Base-by-base conservation (phyloP, 2,329 filamentous ascomycete species). In the Spiromastix sp. region DNA sequence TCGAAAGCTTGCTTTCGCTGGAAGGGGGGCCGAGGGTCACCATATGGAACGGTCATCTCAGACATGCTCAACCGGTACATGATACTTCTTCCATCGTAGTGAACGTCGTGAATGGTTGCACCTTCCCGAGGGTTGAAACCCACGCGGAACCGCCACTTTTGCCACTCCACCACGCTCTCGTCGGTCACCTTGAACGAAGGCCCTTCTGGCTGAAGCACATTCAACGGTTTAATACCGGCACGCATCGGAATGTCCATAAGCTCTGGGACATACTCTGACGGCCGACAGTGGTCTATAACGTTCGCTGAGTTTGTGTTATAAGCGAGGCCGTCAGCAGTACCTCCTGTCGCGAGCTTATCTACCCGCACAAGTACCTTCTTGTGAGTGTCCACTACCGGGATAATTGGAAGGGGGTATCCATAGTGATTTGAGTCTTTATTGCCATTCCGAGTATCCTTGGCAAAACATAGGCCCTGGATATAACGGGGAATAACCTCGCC, bases 71-170 rank as follows among this genome's bases (percentile, higher is more conserved):
- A 56, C 1, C 79, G 68, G 56, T 81, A 78, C 42, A 82, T 65
- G 12, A 82, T 58, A 16, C 68, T 72, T 10, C 77, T 66, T 18
- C 68, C 67, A 41, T 78, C 73, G 48, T 79, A 84, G 43, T 67
- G 65, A 15, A 84, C 57, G 43, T 84, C 76, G 48, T 83, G 76
- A 3, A 85, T 59, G 2, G 79, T 72, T 12, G 72, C 68, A 2
- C 79, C 79, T 54, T 84, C 80, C 2, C 80, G 68, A 30, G 73
- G 69, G 44, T 79, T 84, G 61, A 81, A 83, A 22, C 72, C 71
- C 7, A 85, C 63, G 6, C 77, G 64, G 56, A 85, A 77, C 2
- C 67, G 63, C 78, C 78, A 82, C 44, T 79, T 75, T 50, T 78
- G 71, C 74, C 74, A 79, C 35, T 66, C 57, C 4, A 76, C 47